Evolutionary conservation across 495 filamentous ascomycete species (phyloP).

Genomic region (Xylaria palmicola): DNA sequence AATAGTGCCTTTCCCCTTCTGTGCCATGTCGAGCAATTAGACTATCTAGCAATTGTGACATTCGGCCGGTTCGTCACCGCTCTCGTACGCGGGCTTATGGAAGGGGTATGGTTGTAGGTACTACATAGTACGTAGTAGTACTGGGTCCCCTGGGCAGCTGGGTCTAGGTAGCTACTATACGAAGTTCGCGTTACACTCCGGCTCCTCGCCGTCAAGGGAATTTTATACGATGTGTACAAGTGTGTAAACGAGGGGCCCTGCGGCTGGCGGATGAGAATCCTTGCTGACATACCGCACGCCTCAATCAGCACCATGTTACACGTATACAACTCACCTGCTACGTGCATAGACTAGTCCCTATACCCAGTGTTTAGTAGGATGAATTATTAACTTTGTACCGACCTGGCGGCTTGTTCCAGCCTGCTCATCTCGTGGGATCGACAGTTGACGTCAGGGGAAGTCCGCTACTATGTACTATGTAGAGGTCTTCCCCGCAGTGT

Average conservation of each 20-base stretch:
- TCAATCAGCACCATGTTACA: neutral
- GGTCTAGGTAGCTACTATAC: too few species aligned
- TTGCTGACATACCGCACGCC: neutral
- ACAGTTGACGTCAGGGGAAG: slow-evolving; percentile 6
- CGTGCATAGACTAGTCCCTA: too few species aligned
- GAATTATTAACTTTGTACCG: too few species aligned
- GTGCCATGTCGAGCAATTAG: neutral
- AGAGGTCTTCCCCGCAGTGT: slow-evolving; percentile 6
- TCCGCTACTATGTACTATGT: slow-evolving; percentile 3
- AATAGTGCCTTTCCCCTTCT: neutral
- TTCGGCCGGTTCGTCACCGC: neutral
- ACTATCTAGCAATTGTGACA: neutral
- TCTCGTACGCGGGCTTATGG: neutral
- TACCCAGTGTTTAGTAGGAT: too few species aligned
- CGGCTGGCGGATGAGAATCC: neutral
- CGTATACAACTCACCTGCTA: too few species aligned
- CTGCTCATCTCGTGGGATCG: neutral
- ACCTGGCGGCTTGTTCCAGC: neutral
- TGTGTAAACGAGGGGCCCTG: neutral
- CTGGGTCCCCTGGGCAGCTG: neutral
- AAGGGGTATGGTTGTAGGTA: too few species aligned
- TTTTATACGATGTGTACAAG: neutral
- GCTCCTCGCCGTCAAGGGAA: neutral
- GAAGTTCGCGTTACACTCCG: neutral
- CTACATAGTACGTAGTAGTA: too few species aligned